Conservation (phyloP, 2,329 filamentous ascomycete genomes). For the Cladosporium cucumerinum region DNA sequence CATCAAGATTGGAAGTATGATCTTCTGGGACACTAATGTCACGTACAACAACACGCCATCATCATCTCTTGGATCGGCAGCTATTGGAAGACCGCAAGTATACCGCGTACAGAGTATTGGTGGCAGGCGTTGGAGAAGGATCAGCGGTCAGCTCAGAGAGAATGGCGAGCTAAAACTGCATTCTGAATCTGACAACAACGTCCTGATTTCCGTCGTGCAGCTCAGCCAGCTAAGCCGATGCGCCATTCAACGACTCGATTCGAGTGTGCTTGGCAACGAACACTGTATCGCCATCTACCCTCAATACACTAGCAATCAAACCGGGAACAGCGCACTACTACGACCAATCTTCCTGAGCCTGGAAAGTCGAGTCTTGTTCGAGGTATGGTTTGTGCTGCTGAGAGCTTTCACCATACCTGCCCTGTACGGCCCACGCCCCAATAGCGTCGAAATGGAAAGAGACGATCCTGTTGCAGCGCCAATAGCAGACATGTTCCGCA, state of each 20-base stretch:
- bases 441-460: slow-evolving; percentile 23
- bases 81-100: slow-evolving; percentile 44
- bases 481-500: slow-evolving; percentile 57
- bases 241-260: slow-evolving; percentile 85
- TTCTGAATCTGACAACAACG: slow-evolving; percentile 77
- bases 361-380: slow-evolving; percentile 84
- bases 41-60: slow-evolving; percentile 46
- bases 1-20: slow-evolving; percentile 75
- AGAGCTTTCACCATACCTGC: slow-evolving; percentile 90
- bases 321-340: slow-evolving; percentile 65
- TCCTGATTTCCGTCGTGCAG: slow-evolving; percentile 77
- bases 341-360: slow-evolving; percentile 87
- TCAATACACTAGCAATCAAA: slow-evolving; percentile 75
- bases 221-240: slow-evolving; percentile 84
- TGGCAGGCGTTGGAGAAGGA: slow-evolving; percentile 72
- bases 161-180: slow-evolving; percentile 92
- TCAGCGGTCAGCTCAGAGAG: slow-evolving; percentile 91
- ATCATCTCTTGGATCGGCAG: slow-evolving; percentile 20
- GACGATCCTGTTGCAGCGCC: slow-evolving; percentile 27
- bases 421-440: slow-evolving; percentile 62
- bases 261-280: slow-evolving; percentile 86
- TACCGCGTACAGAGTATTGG: slow-evolving; percentile 56
- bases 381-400: slow-evolving; percentile 93
- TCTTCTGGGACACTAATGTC: slow-evolving; percentile 73
- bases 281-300: slow-evolving; percentile 95